These are phyloP conservation scores for Cucurbita maxima DNA, from an alignment of 306 rosid species.

Conservation along the genomic window DNA sequence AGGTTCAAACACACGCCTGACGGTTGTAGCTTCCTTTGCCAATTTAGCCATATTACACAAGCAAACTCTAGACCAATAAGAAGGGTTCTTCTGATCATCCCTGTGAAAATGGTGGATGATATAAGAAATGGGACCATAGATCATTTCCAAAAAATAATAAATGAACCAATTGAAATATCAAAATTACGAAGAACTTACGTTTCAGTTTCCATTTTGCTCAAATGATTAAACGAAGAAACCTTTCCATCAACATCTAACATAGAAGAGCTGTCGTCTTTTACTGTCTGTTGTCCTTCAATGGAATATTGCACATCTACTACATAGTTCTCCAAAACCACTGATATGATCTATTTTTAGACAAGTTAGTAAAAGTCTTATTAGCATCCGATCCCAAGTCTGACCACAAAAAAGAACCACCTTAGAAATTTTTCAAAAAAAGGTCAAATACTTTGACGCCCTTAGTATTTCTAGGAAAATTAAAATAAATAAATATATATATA, in stretches of 20 bases:
- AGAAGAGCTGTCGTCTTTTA: constrained; percentile 21
- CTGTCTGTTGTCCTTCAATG: constrained; percentile 28
- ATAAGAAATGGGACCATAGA: constrained; percentile 3
- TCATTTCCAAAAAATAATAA: constrained; percentile 7
- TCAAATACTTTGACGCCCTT: constrained; percentile 2
- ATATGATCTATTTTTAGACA: constrained; percentile 44
- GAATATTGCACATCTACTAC: constrained; percentile 28
- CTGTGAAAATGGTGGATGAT: constrained; percentile 29
- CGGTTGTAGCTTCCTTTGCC: constrained; percentile 72
- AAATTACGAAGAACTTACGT: constrained; percentile 27
- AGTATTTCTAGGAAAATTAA: constrained; percentile 1
- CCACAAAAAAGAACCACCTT: not conserved
- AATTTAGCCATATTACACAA: constrained; percentile 59
- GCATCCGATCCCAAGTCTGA: not conserved
- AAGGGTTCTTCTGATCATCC: constrained; percentile 48
- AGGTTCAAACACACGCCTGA: constrained; percentile 80
- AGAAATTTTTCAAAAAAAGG: not conserved
- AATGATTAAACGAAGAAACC: constrained; percentile 25
- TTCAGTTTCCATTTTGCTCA: constrained; percentile 27
- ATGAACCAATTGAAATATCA: not conserved
- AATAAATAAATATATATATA: no score
- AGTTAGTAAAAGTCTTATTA: constrained; percentile 3
- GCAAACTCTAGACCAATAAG: constrained; percentile 86
- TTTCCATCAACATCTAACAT: constrained; percentile 22
- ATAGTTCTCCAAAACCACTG: constrained; percentile 75